Base-by-base conservation (phyloP, 2,329 filamentous ascomycete genomes). In the Plenodomus tracheiphilus region DNA sequence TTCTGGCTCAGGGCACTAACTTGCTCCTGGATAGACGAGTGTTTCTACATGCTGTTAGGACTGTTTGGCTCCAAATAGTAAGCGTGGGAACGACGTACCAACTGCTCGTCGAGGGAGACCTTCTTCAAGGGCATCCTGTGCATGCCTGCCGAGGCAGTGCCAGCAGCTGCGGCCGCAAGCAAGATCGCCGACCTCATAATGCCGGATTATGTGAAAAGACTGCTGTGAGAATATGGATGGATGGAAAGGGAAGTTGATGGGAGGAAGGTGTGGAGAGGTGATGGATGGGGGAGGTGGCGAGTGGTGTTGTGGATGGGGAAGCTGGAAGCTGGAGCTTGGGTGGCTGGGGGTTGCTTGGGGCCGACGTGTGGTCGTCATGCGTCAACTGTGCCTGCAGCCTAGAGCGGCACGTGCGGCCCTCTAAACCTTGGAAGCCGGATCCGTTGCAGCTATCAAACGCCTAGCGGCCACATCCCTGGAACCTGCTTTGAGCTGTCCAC, bases 101-200 rank as follows among this genome's bases (percentile, higher is more conserved):
- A 84, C 80, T 97, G 94, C 75, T 97, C 90, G 41, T 86, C 83
- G 51, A 99, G 81, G 62, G 94, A 88, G 55, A 97, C 80, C 87
- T 99, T 99, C 84, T 97, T 89, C 70, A 99, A 87, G 83, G 95
- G 94, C 84, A 97, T 87, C 83, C 91, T 95, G 85, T 97, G 91
- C 61, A 96, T 82, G 68, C 86, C 91, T 65, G 91, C 93, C 72
- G 89, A 83, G 72, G 88, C 88, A 73, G 87, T 85, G 80, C 89
- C 88, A 69, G 86, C 85, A 77, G 85, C 85, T 69, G 86, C 85
- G 77, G 85, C 85, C 73, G 90, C 87, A 74, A 91, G 81, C 71
- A 96, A 76, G 69, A 91, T 79, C 77, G 86, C 80, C 75, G 85
- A 85, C 87, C 95, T 97, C 93, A 97, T 97, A 75, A 52, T 62